phyloP scores from a whole-genome alignment of 164 flowering plant species.

The Tetrastigma voinierianum region DNA sequence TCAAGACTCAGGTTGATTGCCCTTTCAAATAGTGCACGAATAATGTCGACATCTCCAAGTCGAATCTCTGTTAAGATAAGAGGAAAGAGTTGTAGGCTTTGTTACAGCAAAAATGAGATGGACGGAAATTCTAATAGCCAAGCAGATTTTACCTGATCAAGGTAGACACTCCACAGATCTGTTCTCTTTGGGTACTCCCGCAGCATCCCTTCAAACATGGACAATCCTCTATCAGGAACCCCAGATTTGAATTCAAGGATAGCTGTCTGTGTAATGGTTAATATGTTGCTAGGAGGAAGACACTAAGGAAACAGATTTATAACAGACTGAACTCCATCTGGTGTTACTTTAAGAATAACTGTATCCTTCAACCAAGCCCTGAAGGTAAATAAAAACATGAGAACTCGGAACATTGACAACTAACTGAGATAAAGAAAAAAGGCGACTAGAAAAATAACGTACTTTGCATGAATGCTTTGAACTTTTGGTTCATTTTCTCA shows the following conservation, averaged over 20 bases:
- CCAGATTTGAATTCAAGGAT: slow-evolving; percentile 84
- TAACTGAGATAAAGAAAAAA: neutral
- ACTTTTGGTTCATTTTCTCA: slow-evolving; percentile 73
- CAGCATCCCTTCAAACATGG: slow-evolving; percentile 81
- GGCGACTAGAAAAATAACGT: neutral
- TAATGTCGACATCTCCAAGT: slow-evolving; percentile 61
- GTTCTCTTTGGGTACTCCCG: slow-evolving; percentile 86
- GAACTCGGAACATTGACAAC: neutral
- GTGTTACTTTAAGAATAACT: slow-evolving; percentile 48
- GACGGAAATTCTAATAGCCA: neutral
- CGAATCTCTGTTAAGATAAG: slow-evolving; percentile 57
- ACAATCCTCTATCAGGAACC: slow-evolving; percentile 75
- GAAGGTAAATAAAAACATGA: slow-evolving; percentile 3
- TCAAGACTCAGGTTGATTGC: slow-evolving; percentile 74
- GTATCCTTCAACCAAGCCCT: slow-evolving; percentile 82
- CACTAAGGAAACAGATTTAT: slow-evolving; percentile 61
- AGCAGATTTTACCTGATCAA: slow-evolving; percentile 67
- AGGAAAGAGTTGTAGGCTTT: neutral
- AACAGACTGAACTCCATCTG: slow-evolving; percentile 55
- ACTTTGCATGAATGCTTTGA: slow-evolving; percentile 85
- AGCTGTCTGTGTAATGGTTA: slow-evolving; percentile 70
- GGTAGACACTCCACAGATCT: slow-evolving; percentile 89
- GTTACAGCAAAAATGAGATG: neutral
- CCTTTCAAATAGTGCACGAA: slow-evolving; percentile 82
- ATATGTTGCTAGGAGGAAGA: slow-evolving; percentile 80